phyloP scores from a whole-genome alignment of 2,329 filamentous ascomycete genomes.

The Aschersonia sp. region DNA sequence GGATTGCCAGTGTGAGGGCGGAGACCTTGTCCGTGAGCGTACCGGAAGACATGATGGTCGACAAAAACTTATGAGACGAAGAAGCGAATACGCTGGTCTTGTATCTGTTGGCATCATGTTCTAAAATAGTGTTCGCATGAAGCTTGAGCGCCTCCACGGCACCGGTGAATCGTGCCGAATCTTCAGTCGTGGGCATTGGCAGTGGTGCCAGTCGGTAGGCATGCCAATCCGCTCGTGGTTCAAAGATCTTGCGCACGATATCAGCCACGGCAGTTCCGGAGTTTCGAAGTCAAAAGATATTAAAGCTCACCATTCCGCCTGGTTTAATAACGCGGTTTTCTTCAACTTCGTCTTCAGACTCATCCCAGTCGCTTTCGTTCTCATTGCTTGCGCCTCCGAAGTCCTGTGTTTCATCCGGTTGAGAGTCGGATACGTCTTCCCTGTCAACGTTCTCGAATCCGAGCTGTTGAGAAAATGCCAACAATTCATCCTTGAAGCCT shows the following conservation, averaged over 20 bases:
- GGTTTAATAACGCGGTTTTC: slow-evolving; percentile 10
- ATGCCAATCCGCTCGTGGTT: slow-evolving; percentile 45
- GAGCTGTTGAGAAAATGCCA: slow-evolving; percentile 23
- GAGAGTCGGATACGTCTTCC: slow-evolving; percentile 21
- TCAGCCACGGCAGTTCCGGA: slow-evolving; percentile 13
- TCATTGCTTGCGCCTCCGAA: slow-evolving; percentile 19
- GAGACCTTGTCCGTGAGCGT: slow-evolving; percentile 96
- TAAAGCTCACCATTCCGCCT: slow-evolving; percentile 18
- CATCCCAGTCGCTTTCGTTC: slow-evolving; percentile 11
- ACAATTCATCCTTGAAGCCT: slow-evolving; percentile 19
- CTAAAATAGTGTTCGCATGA: slow-evolving; percentile 61
- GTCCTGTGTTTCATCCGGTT: slow-evolving; percentile 16
- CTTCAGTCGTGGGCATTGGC: slow-evolving; percentile 28
- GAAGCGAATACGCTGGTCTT: slow-evolving; percentile 59
- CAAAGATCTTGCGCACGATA: slow-evolving; percentile 31
- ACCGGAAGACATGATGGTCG: slow-evolving; percentile 91
- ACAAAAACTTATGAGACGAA: slow-evolving; percentile 89
- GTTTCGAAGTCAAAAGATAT: no score
- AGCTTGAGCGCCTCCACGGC: slow-evolving; percentile 41
- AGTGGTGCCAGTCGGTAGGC: slow-evolving; percentile 26
- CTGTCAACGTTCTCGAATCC: slow-evolving; percentile 19
- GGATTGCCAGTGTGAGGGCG: slow-evolving; percentile 81
- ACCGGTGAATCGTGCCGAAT: slow-evolving; percentile 25
- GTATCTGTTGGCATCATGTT: slow-evolving; percentile 67
- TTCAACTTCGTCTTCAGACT: slow-evolving; percentile 10